Conservation (phyloP, 1,284 basidiomycete species). For the Thecaphora thlaspeos region DNA sequence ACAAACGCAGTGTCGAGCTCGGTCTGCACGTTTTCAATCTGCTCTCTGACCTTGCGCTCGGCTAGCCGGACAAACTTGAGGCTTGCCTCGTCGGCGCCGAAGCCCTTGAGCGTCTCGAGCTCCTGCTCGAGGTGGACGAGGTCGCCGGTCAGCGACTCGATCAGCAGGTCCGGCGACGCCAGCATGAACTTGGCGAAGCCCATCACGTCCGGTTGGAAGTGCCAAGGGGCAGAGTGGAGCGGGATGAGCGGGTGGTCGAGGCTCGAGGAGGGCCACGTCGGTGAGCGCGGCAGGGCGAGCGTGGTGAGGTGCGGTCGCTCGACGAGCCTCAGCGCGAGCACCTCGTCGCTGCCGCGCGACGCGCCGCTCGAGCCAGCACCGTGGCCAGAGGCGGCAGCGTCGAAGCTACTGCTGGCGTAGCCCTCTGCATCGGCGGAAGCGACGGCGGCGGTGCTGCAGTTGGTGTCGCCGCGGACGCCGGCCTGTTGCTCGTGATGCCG, state of each 20-base stretch:
- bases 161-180: constrained; percentile 75
- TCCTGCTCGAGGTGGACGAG: constrained; percentile 72
- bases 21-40: constrained; percentile 42
- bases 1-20: constrained; percentile 45
- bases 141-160: constrained; percentile 72
- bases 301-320: constrained; percentile 92
- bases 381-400: too few species aligned
- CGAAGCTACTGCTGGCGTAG: too few species aligned
- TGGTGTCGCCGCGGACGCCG: too few species aligned
- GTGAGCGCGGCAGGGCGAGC: constrained; percentile 85
- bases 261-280: constrained; percentile 73
- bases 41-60: constrained; percentile 43
- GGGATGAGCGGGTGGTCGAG: constrained; percentile 66
- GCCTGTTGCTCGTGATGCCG: too few species aligned
- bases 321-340: constrained; percentile 79
- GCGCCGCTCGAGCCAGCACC: too few species aligned
- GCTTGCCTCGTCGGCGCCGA: constrained; percentile 71
- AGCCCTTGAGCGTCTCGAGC: constrained; percentile 57
- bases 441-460: too few species aligned
- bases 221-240: constrained; percentile 86
- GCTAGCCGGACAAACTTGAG: constrained; percentile 78
- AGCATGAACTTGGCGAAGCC: constrained; percentile 92
- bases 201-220: constrained; percentile 90
- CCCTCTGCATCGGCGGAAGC: too few species aligned
- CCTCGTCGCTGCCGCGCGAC: constrained; percentile 55